A percentile compares a stretch with the other conserved stretches of the same genome.
Conservation (phyloP, 352 stramenopile species). For the Phytophthora brassicae region DNA sequence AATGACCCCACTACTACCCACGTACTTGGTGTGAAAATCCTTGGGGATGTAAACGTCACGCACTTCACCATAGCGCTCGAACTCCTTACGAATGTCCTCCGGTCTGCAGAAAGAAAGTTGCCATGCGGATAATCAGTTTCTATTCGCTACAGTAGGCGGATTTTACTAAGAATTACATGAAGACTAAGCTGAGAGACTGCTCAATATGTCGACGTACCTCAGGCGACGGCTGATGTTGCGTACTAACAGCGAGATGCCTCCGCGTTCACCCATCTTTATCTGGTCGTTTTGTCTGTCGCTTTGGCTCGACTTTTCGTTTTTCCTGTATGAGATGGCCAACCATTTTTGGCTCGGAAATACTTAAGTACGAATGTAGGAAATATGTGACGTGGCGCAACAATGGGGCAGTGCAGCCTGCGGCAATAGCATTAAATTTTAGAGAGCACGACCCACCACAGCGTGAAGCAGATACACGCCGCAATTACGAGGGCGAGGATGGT, state of each 20-base stretch:
- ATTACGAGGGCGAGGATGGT: constrained; percentile 96
- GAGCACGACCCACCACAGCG: constrained; percentile 93
- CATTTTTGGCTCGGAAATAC: constrained; percentile 24
- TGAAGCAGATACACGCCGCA: constrained; percentile 95
- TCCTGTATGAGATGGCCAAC: constrained; percentile 30
- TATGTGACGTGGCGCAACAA: constrained; percentile 8
- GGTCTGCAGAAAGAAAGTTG: constrained; percentile 42
- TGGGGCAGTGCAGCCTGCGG: background rate
- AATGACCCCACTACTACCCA: background rate
- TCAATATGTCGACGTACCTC: constrained; percentile 42
- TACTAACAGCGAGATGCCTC: constrained; percentile 92
- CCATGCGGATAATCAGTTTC: constrained; percentile 7
- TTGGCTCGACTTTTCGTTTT: constrained; percentile 23
- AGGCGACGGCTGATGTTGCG: constrained; percentile 92
- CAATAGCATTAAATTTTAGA: constrained; percentile 55
- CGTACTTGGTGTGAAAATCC: constrained; percentile 92
- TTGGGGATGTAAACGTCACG: constrained; percentile 96
- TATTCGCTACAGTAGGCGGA: constrained; percentile 6
- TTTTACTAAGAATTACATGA: background rate
- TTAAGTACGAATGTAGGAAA: constrained; percentile 14
- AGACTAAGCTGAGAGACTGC: background rate
- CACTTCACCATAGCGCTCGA: constrained; percentile 93
- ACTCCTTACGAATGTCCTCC: constrained; percentile 91
- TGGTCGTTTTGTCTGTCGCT: constrained; percentile 16
- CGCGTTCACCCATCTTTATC: constrained; percentile 41